Conservation (phyloP, 2,329 filamentous ascomycete genomes). For the Fusarium brevicatenulatum region DNA sequence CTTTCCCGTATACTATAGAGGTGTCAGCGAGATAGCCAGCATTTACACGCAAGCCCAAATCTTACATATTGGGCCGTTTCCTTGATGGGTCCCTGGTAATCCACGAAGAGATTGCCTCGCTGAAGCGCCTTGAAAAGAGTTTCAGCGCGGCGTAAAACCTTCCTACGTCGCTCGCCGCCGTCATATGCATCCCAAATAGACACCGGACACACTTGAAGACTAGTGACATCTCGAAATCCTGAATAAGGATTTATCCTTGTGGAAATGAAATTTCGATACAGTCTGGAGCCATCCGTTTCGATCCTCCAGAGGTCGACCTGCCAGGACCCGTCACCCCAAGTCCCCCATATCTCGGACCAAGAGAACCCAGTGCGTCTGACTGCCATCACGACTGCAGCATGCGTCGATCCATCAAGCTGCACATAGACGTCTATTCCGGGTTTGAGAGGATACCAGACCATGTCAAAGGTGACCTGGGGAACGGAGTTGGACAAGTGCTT, state of each 20-base stretch:
- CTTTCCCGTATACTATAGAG: background rate
- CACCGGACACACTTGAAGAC: background rate
- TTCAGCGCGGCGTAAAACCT: fast-evolving
- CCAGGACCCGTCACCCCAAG: background rate
- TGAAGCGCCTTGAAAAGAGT: background rate
- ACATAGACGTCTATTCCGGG: background rate
- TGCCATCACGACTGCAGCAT: background rate
- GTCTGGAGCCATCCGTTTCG: background rate
- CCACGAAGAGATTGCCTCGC: background rate
- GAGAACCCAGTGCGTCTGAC: background rate
- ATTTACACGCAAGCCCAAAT: fast-evolving
- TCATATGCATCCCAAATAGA: background rate
- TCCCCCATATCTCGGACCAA: fast-evolving
- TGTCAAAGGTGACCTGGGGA: background rate
- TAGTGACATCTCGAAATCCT: background rate
- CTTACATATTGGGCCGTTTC: background rate
- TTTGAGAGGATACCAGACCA: background rate
- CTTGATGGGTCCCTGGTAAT: background rate
- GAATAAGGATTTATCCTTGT: background rate
- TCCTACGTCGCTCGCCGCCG: background rate
- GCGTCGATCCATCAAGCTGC: background rate
- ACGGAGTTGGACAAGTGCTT: background rate
- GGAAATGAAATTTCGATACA: no score
- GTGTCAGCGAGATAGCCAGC: background rate
- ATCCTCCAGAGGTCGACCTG: background rate